Conservation (phyloP, 2,329 filamentous ascomycete genomes). For the Ceratocystis cacaofunesta region DNA sequence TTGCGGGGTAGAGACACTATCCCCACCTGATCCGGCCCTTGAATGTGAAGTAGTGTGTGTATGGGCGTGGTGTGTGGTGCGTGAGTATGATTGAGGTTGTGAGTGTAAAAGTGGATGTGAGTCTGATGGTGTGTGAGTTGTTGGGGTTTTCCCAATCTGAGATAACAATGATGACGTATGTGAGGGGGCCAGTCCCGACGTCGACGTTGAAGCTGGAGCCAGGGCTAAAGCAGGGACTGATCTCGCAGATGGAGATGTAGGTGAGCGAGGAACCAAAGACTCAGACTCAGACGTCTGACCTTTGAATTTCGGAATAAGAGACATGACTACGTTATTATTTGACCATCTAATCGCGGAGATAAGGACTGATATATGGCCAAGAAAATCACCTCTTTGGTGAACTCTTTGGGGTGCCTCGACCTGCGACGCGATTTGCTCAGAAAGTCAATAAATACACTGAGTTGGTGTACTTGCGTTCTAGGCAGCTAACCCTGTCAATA, state of each 20-base stretch:
- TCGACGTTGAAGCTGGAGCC: background rate
- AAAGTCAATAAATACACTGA: background rate
- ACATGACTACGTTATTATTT: constrained; percentile 9
- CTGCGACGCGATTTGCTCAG: background rate
- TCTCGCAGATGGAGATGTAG: background rate
- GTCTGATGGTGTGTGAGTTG: background rate
- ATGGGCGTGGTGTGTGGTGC: constrained; percentile 2
- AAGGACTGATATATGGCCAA: background rate
- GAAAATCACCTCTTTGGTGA: background rate
- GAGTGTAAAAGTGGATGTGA: background rate
- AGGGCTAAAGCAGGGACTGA: background rate
- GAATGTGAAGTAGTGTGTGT: constrained; percentile 9
- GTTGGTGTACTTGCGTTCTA: background rate
- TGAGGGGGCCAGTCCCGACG: background rate
- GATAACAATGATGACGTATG: background rate
- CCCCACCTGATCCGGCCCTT: background rate
- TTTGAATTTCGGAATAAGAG: constrained; percentile 13
- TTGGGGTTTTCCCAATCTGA: background rate
- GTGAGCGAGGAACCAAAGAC: background rate
- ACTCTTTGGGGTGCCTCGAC: background rate
- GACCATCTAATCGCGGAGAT: background rate
- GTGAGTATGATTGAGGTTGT: constrained; percentile 2
- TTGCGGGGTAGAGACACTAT: constrained; percentile 6
- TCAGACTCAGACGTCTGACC: constrained; percentile 8
- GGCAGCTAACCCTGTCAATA: background rate